Evolutionary conservation across 208 protist species (phyloP).

Genomic region (Crithidia bombi): DNA sequence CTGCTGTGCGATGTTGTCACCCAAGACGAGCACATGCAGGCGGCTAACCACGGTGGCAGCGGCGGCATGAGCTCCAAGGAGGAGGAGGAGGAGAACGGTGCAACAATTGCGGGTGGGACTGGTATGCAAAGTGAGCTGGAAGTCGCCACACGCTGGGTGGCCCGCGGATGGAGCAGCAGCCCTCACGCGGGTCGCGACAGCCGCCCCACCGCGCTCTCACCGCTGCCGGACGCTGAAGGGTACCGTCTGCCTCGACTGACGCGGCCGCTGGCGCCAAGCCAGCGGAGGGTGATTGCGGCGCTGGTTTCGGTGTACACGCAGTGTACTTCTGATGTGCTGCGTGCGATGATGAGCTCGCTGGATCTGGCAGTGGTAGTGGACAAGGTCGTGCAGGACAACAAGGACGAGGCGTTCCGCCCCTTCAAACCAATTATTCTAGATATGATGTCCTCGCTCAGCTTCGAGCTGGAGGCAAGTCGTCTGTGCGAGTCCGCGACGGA

Average conservation of each 20-base stretch:
- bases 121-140: constrained; percentile 13
- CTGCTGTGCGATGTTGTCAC: constrained; percentile 33
- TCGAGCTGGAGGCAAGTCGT: constrained; percentile 58
- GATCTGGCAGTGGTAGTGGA: constrained; percentile 55
- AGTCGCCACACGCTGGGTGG: not conserved
- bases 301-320: constrained; percentile 64
- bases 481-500: constrained; percentile 57
- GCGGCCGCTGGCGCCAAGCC: constrained; percentile 13
- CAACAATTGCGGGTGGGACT: constrained; percentile 2
- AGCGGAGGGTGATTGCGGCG: constrained; percentile 33
- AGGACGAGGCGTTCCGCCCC: constrained; percentile 53
- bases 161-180: not conserved
- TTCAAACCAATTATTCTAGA: constrained; percentile 70
- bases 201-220: not conserved
- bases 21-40: constrained; percentile 22
- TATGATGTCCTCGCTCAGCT: constrained; percentile 59
- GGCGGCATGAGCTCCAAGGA: not conserved
- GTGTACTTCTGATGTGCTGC: constrained; percentile 53
- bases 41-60: not conserved
- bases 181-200: not conserved
- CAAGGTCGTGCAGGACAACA: constrained; percentile 59
- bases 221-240: not conserved
- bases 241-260: constrained; percentile 9
- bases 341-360: constrained; percentile 55
- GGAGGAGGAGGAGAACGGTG: not conserved